Base-by-base conservation (phyloP, 345 rosid genomes). In the Ricinus communis region DNA sequence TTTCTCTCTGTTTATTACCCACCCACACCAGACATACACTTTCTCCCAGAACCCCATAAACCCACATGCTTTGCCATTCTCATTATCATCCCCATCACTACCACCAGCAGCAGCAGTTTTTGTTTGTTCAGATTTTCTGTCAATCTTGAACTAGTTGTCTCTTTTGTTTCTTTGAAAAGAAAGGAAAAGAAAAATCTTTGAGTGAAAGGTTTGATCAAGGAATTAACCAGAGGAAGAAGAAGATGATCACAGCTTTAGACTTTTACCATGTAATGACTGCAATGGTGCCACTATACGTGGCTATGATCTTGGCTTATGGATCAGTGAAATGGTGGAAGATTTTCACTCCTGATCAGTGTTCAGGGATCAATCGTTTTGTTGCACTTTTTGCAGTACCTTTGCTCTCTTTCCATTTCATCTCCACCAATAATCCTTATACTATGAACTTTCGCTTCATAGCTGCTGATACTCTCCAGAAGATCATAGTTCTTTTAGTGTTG, bases 301-400 rank as follows among this genome's bases (percentile, higher is more conserved):
- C 99, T 72, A 92, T 95, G 98, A 79, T 87, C 68, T 75, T 95
- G 45, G 99, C 98, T 4, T 95, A 95, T 67, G 98, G 99, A 22
- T 95, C 99, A 0, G 99, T 95, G 51, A 91, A 89, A 74, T 95
- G 99, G 99, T 95, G 99, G 99, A 93, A 93, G 71, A 92, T 95
- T 66, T 95, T 95, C 85, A 83, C 94, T 18, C 99, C 97, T 1
- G 97, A 89, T 33, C 99, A 95, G 74, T 95, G 99, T 78, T 93
- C 98, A 31, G 99, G 98, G 57, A 95, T 95, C 82, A 95, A 95
- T 79, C 97, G 99, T 9, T 93, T 95, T 71, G 99, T 95, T 24
- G 99, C 99, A 43, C 89, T 95, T 22, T 95, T 95, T 79, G 99
- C 99, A 25, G 99, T 95, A 16, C 99, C 99, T 15, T 93, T 95